Evolutionary conservation across 352 stramenopile species (phyloP).

Genomic region (Plasmopara halstedii): DNA sequence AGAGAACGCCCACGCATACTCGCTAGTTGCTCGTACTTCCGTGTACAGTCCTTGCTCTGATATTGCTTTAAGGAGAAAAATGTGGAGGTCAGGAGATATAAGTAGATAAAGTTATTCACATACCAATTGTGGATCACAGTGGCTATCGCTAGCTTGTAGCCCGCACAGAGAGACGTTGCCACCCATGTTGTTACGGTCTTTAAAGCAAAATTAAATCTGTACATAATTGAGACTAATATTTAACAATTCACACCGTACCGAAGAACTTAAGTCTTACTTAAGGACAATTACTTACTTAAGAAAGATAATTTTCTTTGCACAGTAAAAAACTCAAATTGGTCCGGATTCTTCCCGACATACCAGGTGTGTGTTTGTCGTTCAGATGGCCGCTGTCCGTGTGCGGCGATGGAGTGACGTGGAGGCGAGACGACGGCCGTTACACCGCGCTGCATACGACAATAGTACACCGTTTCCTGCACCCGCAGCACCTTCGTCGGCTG

Average conservation of each 20-base stretch:
- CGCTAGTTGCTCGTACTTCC: conserved; percentile 13
- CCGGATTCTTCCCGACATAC: not conserved
- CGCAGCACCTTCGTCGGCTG: conserved; percentile 13
- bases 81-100: not conserved
- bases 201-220: too few species aligned
- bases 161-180: conserved; percentile 19
- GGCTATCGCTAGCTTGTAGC: conserved; percentile 1
- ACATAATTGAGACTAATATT: too few species aligned
- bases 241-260: too few species aligned
- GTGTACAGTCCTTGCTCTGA: conserved; percentile 26
- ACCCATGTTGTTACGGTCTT: conserved; percentile 17
- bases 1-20: conserved; percentile 27
- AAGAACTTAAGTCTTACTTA: too few species aligned
- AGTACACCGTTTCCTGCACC: conserved; percentile 23
- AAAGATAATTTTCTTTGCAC: too few species aligned
- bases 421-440: conserved; percentile 23
- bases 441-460: conserved; percentile 23
- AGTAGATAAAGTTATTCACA: not conserved
- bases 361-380: not conserved
- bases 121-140: conserved; percentile 15
- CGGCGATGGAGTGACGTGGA: conserved; percentile 71
- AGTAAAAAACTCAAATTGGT: not conserved
- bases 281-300: too few species aligned
- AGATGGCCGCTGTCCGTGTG: conserved; percentile 30
- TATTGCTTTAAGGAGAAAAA: conserved; percentile 3